Evolutionary conservation across 192 early-diverging fungal species (phyloP).

Genomic region (Physocladia obscura): DNA sequence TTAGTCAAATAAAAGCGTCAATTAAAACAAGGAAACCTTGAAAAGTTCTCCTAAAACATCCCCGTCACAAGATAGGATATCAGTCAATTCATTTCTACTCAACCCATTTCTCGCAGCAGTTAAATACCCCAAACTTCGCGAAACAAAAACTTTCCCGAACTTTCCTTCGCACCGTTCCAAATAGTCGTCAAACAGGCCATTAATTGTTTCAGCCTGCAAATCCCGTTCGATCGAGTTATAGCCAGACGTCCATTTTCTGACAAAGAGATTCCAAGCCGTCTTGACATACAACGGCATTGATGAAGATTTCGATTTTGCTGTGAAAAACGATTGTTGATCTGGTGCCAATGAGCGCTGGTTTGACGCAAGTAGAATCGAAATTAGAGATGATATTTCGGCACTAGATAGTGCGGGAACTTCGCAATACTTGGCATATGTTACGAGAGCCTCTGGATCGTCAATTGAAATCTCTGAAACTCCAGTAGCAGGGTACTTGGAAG

Average conservation of each 20-base stretch:
- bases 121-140: slow-evolving; percentile 1
- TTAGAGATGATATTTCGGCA: background rate
- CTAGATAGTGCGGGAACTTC: slow-evolving; percentile 12
- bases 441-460: background rate
- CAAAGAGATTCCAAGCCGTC: slow-evolving; percentile 8
- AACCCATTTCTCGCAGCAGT: slow-evolving; percentile 26
- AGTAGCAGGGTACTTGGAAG: slow-evolving; percentile 5
- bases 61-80: slow-evolving; percentile 24
- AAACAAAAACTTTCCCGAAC: slow-evolving; percentile 22
- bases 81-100: slow-evolving; percentile 26
- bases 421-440: background rate
- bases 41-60: slow-evolving; percentile 26
- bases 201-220: slow-evolving; percentile 11
- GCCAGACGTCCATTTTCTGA: slow-evolving; percentile 13
- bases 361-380: background rate
- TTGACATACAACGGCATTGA: slow-evolving; percentile 26
- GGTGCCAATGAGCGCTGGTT: background rate
- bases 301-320: slow-evolving; percentile 9
- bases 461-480: background rate
- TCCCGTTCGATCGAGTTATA: background rate
- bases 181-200: slow-evolving; percentile 21
- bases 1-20: background rate
- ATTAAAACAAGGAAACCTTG: background rate
- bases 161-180: slow-evolving; percentile 15
- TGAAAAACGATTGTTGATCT: slow-evolving; percentile 5